These are phyloP conservation scores for Rhodocollybia butyracea DNA, from an alignment of 768 basidiomycete species.

Conservation along the genomic window DNA sequence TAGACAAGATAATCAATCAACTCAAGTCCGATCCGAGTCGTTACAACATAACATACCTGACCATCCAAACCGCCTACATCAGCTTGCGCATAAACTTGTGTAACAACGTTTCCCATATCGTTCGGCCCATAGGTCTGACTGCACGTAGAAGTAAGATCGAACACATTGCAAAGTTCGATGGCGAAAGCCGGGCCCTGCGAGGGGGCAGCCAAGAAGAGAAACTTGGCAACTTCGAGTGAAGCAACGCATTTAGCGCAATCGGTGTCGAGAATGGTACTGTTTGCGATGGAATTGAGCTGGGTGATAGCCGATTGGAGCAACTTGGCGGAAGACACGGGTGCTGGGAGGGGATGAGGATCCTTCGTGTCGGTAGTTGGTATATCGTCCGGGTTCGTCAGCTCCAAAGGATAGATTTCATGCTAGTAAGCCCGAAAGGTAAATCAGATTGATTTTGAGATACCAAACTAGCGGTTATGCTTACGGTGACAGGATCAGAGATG, in stretches of 20 bases:
- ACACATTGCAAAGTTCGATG: slow-evolving; percentile 57
- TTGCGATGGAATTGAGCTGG: slow-evolving; percentile 54
- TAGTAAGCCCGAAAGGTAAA: slow-evolving; percentile 26
- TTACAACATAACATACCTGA: slow-evolving; percentile 39
- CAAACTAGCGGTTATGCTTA: slow-evolving; percentile 20
- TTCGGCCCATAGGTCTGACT: slow-evolving; percentile 41
- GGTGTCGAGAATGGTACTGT: slow-evolving; percentile 49
- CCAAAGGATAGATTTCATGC: slow-evolving; percentile 56
- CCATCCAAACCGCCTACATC: slow-evolving; percentile 74
- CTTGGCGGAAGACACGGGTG: slow-evolving; percentile 40
- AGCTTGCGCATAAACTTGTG: slow-evolving; percentile 70
- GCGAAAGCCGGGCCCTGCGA: slow-evolving; percentile 54
- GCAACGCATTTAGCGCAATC: slow-evolving; percentile 61
- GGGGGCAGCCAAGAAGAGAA: slow-evolving; percentile 62
- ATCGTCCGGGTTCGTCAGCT: slow-evolving; percentile 57
- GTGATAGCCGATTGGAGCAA: slow-evolving; percentile 51
- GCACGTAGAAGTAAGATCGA: slow-evolving; percentile 52
- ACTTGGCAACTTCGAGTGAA: slow-evolving; percentile 59
- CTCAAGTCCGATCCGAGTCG: neutral
- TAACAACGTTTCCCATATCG: slow-evolving; percentile 56
- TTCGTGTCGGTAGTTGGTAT: slow-evolving; percentile 57
- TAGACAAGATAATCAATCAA: slow-evolving; percentile 15
- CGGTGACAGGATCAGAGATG: slow-evolving; percentile 68
- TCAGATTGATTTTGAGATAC: neutral
- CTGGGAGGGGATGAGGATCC: slow-evolving; percentile 68